Conservation (phyloP, 148 eudicot genomes). For the Simmondsia chinensis region DNA sequence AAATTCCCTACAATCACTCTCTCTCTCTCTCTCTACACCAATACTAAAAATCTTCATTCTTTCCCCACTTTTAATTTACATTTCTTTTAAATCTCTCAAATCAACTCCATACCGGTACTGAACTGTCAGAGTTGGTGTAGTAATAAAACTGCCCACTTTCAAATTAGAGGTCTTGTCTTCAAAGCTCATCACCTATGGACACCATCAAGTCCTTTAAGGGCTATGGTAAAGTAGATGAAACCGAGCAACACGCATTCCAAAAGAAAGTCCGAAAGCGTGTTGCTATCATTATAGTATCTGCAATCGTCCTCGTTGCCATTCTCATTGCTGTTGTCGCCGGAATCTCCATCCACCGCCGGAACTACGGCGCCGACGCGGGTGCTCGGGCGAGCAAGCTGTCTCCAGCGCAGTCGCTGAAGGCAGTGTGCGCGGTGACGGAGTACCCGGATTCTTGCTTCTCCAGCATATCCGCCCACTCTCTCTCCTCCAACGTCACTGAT, state of each 20-base stretch:
- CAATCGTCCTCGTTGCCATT: conserved; percentile 25
- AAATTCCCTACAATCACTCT: no score
- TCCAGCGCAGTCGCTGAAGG: conserved; percentile 29
- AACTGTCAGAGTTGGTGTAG: no score
- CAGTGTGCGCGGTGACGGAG: conserved; percentile 41
- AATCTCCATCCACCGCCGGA: conserved; percentile 17
- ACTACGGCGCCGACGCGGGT: neutral
- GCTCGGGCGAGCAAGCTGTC: no score
- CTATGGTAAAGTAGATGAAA: conserved; percentile 60
- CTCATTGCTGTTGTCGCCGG: conserved; percentile 33
- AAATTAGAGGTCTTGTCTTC: no score
- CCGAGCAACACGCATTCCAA: conserved; percentile 34
- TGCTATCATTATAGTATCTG: conserved; percentile 25
- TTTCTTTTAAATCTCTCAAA: no score
- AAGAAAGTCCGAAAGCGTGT: conserved; percentile 42
- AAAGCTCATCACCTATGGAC: no score
- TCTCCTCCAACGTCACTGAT: conserved; percentile 23
- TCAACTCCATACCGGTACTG: no score
- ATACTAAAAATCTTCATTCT: no score
- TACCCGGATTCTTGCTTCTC: conserved; percentile 40
- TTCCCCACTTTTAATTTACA: no score
- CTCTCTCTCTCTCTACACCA: no score
- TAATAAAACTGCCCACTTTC: no score
- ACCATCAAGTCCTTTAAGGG: conserved; percentile 66
- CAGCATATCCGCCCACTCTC: conserved; percentile 17